phyloP scores from a whole-genome alignment of 495 filamentous ascomycete genomes.

The Aspergillus incahuasiensis region DNA sequence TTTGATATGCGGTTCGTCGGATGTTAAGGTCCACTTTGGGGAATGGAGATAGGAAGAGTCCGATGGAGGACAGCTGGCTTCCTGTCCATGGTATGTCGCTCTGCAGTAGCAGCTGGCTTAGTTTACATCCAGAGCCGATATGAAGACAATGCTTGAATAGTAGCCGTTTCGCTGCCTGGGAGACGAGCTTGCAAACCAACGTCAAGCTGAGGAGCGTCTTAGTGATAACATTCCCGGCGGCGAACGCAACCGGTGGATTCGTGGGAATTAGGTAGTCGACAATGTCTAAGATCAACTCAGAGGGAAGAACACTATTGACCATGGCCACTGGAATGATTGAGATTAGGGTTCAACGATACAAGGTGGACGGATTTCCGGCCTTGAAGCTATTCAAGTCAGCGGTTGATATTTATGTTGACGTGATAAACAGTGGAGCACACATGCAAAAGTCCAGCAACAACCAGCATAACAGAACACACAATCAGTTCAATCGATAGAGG shows the following conservation, averaged over 20 bases:
- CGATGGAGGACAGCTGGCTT: not conserved
- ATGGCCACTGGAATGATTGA: not conserved
- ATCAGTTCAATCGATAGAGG: too few species aligned
- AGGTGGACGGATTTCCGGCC: too few species aligned
- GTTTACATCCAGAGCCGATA: slow-evolving; percentile 13
- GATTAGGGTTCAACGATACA: too few species aligned
- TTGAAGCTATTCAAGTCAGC: too few species aligned
- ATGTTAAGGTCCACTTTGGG: slow-evolving; percentile 8
- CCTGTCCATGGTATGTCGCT: not conserved
- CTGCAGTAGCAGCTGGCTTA: slow-evolving; percentile 1
- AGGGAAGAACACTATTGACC: slow-evolving; percentile 7
- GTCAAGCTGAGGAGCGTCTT: slow-evolving; percentile 23
- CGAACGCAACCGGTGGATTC: slow-evolving; percentile 7
- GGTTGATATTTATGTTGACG: too few species aligned
- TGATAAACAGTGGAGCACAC: too few species aligned
- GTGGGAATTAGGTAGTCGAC: slow-evolving; percentile 19
- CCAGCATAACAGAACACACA: too few species aligned
- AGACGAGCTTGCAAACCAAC: slow-evolving; percentile 17
- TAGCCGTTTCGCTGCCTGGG: slow-evolving; percentile 16
- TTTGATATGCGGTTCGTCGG: not conserved
- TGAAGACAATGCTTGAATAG: slow-evolving; percentile 25
- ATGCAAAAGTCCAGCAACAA: too few species aligned
- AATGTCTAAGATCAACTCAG: slow-evolving; percentile 22
- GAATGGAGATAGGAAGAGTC: slow-evolving; percentile 19
- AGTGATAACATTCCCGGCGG: slow-evolving; percentile 14